Percentiles rank a stretch among this genome's conserved stretches.
Evolutionary conservation across 1,284 basidiomycete species (phyloP).

Genomic region (Ceratobasidium papillatum): DNA sequence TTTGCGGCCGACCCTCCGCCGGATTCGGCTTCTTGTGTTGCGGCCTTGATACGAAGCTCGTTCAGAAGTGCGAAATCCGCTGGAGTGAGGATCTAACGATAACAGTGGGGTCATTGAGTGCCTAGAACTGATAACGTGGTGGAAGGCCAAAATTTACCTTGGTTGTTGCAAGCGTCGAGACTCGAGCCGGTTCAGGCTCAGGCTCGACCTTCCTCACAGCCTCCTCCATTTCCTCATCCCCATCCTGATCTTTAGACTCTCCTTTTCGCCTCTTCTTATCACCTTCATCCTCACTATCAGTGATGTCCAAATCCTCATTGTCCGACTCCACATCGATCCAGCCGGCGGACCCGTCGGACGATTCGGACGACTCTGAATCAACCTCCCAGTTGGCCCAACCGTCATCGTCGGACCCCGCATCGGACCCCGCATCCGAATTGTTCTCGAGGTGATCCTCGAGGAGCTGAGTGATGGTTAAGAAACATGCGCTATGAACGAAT

Average conservation of each 20-base stretch:
- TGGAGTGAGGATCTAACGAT: constrained; percentile 88
- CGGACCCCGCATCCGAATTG: constrained; percentile 58
- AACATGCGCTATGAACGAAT: not conserved
- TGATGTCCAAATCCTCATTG: constrained; percentile 74
- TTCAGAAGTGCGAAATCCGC: constrained; percentile 96
- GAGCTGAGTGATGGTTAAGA: constrained; percentile 61
- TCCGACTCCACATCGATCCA: constrained; percentile 91
- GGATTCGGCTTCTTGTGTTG: constrained; percentile 73
- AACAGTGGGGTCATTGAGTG: not conserved
- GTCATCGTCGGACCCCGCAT: constrained; percentile 66
- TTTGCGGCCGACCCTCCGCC: constrained; percentile 79
- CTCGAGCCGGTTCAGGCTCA: constrained; percentile 51
- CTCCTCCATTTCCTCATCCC: constrained; percentile 47
- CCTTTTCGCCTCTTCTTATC: constrained; percentile 54
- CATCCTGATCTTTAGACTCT: constrained; percentile 52
- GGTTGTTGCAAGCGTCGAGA: constrained; percentile 77
- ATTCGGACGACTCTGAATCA: constrained; percentile 73
- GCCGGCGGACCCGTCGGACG: constrained; percentile 70
- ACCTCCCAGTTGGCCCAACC: constrained; percentile 94
- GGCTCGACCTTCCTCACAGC: constrained; percentile 47
- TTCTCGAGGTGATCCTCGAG: constrained; percentile 86
- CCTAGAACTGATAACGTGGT: not conserved
- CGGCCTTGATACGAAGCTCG: constrained; percentile 86
- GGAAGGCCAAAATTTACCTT: constrained; percentile 62
- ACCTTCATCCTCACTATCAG: constrained; percentile 85